Percentiles rank a stretch among this genome's conserved stretches.
These are phyloP conservation scores for Beta corolliflora DNA, from an alignment of 179 eudicot species.

Conservation along the genomic window DNA sequence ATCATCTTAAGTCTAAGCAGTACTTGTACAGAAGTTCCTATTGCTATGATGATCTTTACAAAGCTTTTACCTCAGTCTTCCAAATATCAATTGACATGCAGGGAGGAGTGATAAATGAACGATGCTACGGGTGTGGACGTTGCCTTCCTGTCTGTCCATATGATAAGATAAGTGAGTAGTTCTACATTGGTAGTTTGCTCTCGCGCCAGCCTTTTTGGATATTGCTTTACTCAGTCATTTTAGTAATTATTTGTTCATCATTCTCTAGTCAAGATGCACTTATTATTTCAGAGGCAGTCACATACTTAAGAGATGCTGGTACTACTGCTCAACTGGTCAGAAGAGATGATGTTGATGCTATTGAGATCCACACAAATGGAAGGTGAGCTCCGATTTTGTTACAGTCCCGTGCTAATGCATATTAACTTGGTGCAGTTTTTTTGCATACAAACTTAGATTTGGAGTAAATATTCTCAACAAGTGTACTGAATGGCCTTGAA, in stretches of 20 bases:
- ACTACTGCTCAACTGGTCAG: slow-evolving; percentile 67
- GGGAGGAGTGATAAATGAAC: slow-evolving; percentile 85
- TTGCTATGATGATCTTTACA: neutral
- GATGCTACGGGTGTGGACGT: slow-evolving; percentile 96
- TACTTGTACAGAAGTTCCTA: slow-evolving; percentile 34
- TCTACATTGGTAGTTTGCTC: neutral
- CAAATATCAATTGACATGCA: slow-evolving; percentile 25
- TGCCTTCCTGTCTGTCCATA: slow-evolving; percentile 89
- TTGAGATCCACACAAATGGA: slow-evolving; percentile 92
- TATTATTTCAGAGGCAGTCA: slow-evolving; percentile 52
- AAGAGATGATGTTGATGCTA: slow-evolving; percentile 75
- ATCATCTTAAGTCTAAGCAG: neutral
- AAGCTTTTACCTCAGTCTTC: slow-evolving; percentile 4
- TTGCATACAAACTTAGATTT: neutral
- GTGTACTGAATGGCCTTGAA: neutral
- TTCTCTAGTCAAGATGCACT: neutral
- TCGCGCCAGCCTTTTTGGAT: neutral
- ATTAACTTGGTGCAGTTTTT: neutral
- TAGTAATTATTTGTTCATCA: neutral
- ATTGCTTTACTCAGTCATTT: slow-evolving; percentile 2
- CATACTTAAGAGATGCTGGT: slow-evolving; percentile 71
- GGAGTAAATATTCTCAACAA: neutral
- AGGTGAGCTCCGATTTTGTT: slow-evolving; percentile 43
- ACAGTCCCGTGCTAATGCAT: neutral
- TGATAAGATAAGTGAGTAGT: slow-evolving; percentile 72